These are phyloP conservation scores for Anthracocystis walkeri DNA, from an alignment of 1,284 basidiomycete species.

Conservation along the genomic window DNA sequence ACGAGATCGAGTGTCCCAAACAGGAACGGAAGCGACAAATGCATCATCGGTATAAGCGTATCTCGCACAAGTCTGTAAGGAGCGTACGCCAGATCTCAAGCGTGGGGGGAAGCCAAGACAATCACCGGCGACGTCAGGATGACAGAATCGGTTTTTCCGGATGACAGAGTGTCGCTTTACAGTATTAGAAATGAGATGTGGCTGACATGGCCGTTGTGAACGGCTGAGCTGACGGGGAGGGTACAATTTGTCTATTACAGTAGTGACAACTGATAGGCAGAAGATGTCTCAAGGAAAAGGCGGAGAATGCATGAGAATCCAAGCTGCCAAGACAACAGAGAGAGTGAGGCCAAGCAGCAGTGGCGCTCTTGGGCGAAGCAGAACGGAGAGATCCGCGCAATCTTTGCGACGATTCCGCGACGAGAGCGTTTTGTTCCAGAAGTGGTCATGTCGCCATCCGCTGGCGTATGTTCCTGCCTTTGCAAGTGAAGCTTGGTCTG, in stretches of 20 bases:
- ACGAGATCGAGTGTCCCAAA: neutral
- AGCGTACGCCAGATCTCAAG: neutral
- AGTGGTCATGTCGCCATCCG: too few relatives aligned
- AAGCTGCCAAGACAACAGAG: neutral
- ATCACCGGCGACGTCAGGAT: conserved; percentile 7
- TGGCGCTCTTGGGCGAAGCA: neutral
- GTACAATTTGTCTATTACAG: neutral
- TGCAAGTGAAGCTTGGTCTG: too few relatives aligned
- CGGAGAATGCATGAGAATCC: neutral
- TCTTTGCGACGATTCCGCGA: too few relatives aligned
- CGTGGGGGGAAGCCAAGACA: conserved; percentile 2
- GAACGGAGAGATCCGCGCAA: conserved; percentile 1
- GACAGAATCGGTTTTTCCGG: conserved; percentile 9
- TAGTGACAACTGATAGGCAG: neutral
- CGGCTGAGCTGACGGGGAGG: too few relatives aligned
- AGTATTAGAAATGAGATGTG: neutral
- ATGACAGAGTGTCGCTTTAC: neutral
- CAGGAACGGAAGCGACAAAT: neutral
- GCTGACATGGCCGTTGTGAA: neutral
- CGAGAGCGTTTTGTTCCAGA: too few relatives aligned
- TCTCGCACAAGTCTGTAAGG: neutral
- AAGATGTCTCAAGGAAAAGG: neutral
- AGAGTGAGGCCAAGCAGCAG: neutral
- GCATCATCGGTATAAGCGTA: neutral
- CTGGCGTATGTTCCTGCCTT: too few relatives aligned